Base-by-base conservation (phyloP, 73 alveolate species). In the Symbiodinium natans region DNA sequence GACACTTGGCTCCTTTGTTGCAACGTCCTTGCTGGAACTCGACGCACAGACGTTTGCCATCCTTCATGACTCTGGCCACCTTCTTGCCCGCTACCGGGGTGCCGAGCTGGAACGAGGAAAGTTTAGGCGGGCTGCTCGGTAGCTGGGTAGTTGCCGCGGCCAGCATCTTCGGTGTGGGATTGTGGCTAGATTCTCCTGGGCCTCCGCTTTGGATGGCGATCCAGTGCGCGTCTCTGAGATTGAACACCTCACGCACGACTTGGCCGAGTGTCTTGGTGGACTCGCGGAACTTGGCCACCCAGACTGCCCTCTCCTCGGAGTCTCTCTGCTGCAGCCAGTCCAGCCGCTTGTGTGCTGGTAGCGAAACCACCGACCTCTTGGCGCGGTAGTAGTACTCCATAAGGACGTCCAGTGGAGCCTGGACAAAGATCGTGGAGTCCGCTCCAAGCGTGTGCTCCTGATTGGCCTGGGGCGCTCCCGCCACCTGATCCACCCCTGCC, bases 31-130 rank as follows among this genome's bases (percentile, higher is more conserved):
- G n/a, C 59, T 80, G 88, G 34, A 80, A 80, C 8, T 21, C 88
- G 9, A 59, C 36, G 33, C 59, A 36, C 27, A 80, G 59, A 5
- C 9, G 33, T 7, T 33, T 39, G 2, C 88, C 88, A 39, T 80
- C 88, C 59, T 80, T 80, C 88, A 80, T 80, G 34, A 80, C 88
- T 25, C 36, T 38, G 59, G 88, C 88, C 7, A 80, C 88, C 59
- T 80, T 34, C 36, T 33, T 19, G 86, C 88, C 59, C 33, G 11
- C 10, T 6, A 80, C 59, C 11, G 88, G 88, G 38, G 36, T 80
- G 11, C 88, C 88, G 39, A 80, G 59, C 33, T 13, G 3, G 19
- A 80, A 6, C 59, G 29, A n/a, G 54, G 88, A 34, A 25, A 13
- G 48, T 25, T 36, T 10, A 13, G 38, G 34, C 59, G 36, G 54